These are phyloP conservation scores for Guyanaporus albipodus DNA, from an alignment of 768 basidiomycete species.

Conservation along the genomic window DNA sequence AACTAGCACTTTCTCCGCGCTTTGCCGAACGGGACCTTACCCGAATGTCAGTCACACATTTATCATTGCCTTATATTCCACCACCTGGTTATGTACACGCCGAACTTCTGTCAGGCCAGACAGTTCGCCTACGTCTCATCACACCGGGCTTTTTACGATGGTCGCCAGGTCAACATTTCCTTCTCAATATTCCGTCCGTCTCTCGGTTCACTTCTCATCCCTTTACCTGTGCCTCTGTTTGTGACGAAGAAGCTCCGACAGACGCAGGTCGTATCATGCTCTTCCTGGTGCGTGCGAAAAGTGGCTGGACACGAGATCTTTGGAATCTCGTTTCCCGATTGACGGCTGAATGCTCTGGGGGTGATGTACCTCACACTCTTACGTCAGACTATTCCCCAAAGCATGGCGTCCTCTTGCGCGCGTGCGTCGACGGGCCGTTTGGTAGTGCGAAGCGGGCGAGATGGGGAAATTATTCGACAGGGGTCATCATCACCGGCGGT, in stretches of 20 bases:
- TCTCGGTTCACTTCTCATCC: constrained; percentile 63
- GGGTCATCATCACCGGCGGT: constrained; percentile 65
- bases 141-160: constrained; percentile 55
- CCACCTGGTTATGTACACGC: constrained; percentile 68
- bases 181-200: constrained; percentile 62
- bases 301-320: constrained; percentile 64
- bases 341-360: constrained; percentile 33
- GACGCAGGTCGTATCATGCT: constrained; percentile 53
- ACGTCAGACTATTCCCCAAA: constrained; percentile 29
- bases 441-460: constrained; percentile 57
- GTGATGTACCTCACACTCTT: constrained; percentile 10
- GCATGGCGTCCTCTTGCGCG: constrained; percentile 50
- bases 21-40: background rate
- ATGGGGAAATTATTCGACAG: constrained; percentile 58
- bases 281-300: constrained; percentile 64
- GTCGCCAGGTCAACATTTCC: constrained; percentile 78
- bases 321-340: constrained; percentile 51
- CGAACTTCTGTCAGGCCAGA: constrained; percentile 65
- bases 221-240: constrained; percentile 65
- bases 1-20: background rate
- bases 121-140: constrained; percentile 63
- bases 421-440: constrained; percentile 64
- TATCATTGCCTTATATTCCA: constrained; percentile 36
- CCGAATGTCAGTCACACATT: background rate
- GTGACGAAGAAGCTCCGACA: constrained; percentile 43